phyloP scores from a whole-genome alignment of 345 rosid genomes.

The Rubroshorea leprosula region DNA sequence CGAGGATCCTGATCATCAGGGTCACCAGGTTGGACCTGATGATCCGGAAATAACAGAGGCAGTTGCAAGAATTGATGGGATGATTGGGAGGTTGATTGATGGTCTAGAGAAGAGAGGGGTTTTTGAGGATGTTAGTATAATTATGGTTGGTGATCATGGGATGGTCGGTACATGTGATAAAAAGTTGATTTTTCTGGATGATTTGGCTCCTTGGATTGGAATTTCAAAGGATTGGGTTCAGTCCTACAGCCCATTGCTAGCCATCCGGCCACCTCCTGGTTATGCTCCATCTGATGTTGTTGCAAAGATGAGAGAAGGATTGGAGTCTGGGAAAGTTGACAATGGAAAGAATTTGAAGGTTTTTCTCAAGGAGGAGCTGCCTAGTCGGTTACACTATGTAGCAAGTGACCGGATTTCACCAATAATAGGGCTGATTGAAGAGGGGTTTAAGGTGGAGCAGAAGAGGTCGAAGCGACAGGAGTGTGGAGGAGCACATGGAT shows the following conservation, averaged over 20 bases:
- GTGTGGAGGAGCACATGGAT: slow-evolving; percentile 92
- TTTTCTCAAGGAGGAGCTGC: slow-evolving; percentile 81
- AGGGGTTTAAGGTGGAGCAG: slow-evolving; percentile 78
- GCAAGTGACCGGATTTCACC: slow-evolving; percentile 71
- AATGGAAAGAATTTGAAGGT: slow-evolving; percentile 71
- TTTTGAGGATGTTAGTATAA: slow-evolving; percentile 76
- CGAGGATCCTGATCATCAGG: slow-evolving; percentile 98
- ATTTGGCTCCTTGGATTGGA: slow-evolving; percentile 65
- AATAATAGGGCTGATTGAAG: slow-evolving; percentile 65
- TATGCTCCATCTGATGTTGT: slow-evolving; percentile 40
- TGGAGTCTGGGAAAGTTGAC: slow-evolving; percentile 62
- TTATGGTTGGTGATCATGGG: slow-evolving; percentile 95
- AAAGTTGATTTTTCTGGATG: slow-evolving; percentile 62
- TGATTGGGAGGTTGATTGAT: slow-evolving; percentile 71
- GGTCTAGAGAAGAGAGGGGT: slow-evolving; percentile 78
- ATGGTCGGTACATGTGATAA: slow-evolving; percentile 95
- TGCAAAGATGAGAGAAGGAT: slow-evolving; percentile 74
- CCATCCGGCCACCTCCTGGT: slow-evolving; percentile 64
- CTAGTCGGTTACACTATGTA: slow-evolving; percentile 67
- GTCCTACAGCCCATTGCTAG: slow-evolving; percentile 63
- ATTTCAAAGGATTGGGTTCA: slow-evolving; percentile 72
- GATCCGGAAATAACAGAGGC: slow-evolving; percentile 83
- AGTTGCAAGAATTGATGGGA: slow-evolving; percentile 57
- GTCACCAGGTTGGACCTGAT: slow-evolving; percentile 90
- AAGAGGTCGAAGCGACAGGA: slow-evolving; percentile 45